A percentile compares a stretch with the other conserved stretches of the same genome.
phyloP scores from a whole-genome alignment of 352 stramenopile genomes.

The Globisporangium nagaii region DNA sequence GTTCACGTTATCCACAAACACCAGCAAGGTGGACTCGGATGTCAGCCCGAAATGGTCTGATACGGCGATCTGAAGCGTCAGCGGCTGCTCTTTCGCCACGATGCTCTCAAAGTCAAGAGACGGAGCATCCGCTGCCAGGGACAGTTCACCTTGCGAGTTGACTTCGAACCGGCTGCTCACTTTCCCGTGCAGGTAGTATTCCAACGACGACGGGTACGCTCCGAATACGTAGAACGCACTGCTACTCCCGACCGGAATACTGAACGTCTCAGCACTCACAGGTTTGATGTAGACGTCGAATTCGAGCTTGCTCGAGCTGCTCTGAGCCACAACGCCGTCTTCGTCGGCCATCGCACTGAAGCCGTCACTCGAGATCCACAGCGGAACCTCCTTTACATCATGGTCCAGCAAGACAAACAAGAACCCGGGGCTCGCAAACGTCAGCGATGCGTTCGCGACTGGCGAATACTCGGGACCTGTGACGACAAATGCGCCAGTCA shows the following conservation, averaged over 20 bases:
- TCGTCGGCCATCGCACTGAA: background rate
- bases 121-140: constrained; percentile 8
- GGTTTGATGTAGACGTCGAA: constrained; percentile 18
- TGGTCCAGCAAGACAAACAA: constrained; percentile 6
- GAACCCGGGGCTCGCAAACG: background rate
- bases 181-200: constrained; percentile 20
- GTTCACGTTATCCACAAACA: constrained; percentile 53
- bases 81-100: constrained; percentile 8
- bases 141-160: constrained; percentile 16
- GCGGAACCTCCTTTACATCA: background rate
- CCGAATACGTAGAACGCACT: constrained; percentile 21
- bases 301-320: constrained; percentile 19
- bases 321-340: constrained; percentile 16
- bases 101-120: constrained; percentile 38
- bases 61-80: constrained; percentile 23
- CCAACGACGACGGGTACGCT: constrained; percentile 15
- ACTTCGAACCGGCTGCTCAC: constrained; percentile 18
- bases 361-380: background rate
- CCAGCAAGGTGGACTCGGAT: constrained; percentile 23
- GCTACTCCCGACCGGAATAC: background rate
- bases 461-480: background rate
- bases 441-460: background rate
- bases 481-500: constrained; percentile 3
- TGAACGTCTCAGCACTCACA: background rate
- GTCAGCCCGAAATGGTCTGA: constrained; percentile 31